A percentile compares a stretch with the other conserved stretches of the same genome.
These are phyloP conservation scores for Ophidiomyces ophidiicola DNA, from an alignment of 2,329 filamentous ascomycete species.

Conservation along the genomic window DNA sequence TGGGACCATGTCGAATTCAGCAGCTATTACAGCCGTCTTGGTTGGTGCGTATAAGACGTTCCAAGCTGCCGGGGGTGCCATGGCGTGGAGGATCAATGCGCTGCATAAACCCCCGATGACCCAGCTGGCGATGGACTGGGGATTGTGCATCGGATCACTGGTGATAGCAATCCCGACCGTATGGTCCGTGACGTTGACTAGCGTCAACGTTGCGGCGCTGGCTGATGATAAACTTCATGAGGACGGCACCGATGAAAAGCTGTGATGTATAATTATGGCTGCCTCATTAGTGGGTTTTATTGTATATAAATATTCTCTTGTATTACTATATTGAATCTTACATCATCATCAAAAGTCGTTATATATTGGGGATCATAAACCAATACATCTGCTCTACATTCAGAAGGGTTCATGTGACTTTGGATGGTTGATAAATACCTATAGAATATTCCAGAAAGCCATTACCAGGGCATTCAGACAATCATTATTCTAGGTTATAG, in stretches of 20 bases:
- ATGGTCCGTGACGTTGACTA: slow-evolving; percentile 30
- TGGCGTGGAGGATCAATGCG: slow-evolving; percentile 38
- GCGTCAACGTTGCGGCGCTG: slow-evolving; percentile 3
- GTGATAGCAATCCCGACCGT: slow-evolving; percentile 35
- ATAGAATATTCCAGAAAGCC: too few species aligned
- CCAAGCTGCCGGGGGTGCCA: slow-evolving; percentile 34
- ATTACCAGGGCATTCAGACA: too few species aligned
- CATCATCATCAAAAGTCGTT: too few species aligned
- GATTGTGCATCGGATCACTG: slow-evolving; percentile 35
- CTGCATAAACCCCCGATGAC: slow-evolving; percentile 27
- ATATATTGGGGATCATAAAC: too few species aligned
- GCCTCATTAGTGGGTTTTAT: too few species aligned
- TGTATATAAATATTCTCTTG: too few species aligned
- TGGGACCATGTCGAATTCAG: slow-evolving; percentile 35
- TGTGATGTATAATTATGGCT: neutral
- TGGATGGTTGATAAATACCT: too few species aligned
- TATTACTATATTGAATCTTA: too few species aligned
- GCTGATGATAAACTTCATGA: slow-evolving; percentile 1
- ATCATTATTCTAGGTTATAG: too few species aligned
- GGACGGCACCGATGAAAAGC: neutral
- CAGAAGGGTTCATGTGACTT: too few species aligned
- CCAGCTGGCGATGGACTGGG: slow-evolving; percentile 39
- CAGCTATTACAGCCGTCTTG: slow-evolving; percentile 32
- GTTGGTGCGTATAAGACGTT: slow-evolving; percentile 40
- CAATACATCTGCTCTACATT: too few species aligned